Conservation (phyloP, 2,329 filamentous ascomycete genomes). For the Pyrenophora graminea region DNA sequence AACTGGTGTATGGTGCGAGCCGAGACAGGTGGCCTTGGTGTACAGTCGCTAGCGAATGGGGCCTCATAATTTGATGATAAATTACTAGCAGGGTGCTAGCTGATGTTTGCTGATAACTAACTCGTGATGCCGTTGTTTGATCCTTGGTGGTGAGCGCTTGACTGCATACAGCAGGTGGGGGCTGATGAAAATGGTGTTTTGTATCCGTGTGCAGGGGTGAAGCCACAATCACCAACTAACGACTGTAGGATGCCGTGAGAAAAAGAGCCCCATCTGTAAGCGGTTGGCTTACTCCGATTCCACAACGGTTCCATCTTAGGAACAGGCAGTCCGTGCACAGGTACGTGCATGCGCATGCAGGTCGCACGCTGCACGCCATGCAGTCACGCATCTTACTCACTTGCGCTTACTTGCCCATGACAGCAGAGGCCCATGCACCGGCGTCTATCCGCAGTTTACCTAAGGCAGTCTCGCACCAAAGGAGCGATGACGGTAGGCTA, state of each 20-base stretch:
- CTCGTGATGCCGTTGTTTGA: background rate
- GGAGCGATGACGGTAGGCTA: background rate
- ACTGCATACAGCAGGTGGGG: background rate
- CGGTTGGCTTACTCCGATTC: too few relatives aligned
- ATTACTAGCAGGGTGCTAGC: background rate
- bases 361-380: background rate
- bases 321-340: background rate
- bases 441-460: background rate
- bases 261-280: background rate
- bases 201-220: background rate
- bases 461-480: background rate
- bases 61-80: background rate
- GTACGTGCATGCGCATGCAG: background rate
- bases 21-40: background rate
- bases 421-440: background rate
- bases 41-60: background rate
- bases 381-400: background rate
- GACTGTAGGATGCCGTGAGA: background rate
- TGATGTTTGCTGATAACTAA: background rate
- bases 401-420: background rate
- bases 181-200: background rate
- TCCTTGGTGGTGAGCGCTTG: background rate
- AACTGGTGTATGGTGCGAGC: background rate
- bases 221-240: too few relatives aligned
- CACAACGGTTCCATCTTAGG: too few relatives aligned